Base-by-base conservation (phyloP, 495 filamentous ascomycete species). In the Aspergillus cavernicola region DNA sequence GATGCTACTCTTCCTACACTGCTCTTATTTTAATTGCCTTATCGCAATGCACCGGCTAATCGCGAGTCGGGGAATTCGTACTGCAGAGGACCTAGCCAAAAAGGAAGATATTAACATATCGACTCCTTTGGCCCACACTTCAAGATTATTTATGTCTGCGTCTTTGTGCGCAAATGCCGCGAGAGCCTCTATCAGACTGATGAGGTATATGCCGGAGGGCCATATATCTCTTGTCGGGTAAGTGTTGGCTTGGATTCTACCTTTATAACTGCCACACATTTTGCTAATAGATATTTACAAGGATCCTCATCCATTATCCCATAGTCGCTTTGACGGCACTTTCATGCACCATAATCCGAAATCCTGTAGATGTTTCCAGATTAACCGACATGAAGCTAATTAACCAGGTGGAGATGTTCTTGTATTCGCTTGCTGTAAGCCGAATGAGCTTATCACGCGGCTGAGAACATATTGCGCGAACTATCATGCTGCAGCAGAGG, bases 1-100 rank as follows among this genome's bases (percentile, higher is more conserved):
- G 10, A 45, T 47, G 2, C 39, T 62, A 6, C 43, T 62, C 5
- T 50, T 49, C 19, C 43, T 56, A 0, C 55, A 62, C 31, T 58
- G 53, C 24, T 56, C 55, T 2, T 62, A 62, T 20, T 58, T 58
- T 20, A 43, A 62, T 20, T 62, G 59, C 41, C 42, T 62, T n/a
- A 62, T 62, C 15, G 55, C 59, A 15, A 56, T 62, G 13, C 59
- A 62, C 23, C 56, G 48, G 7, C 26, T 58, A 2, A 41, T 57
- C 13, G 55, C 44, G 18, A 38, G 16, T 8, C 42, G 45, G 6
- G 55, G 43, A 15, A 18, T 61, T 3, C 19, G 35, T 2, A 53
- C 38, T 1, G 44, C 29, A 1, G 35, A 50, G 19, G 52, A 58
- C 23, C 26, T 58, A 1, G 23, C 40, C 11, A 16, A 50, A 23